phyloP scores from a whole-genome alignment of 139 green algal species.

The Trebouxia sp. region DNA sequence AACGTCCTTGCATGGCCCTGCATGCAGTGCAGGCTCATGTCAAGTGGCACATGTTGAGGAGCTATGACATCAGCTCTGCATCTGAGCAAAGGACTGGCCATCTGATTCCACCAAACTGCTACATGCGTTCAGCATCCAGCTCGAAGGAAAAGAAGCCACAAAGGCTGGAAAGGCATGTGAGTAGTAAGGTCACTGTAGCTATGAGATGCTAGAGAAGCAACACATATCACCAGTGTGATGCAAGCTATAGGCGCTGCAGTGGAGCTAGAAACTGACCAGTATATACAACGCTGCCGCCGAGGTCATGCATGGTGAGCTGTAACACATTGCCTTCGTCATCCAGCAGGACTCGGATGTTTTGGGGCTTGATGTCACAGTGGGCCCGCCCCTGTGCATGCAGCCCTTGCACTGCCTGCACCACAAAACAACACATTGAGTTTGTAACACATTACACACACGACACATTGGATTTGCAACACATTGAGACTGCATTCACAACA shows the following conservation, averaged over 20 bases:
- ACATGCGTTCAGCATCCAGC: no score
- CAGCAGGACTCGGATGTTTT: background rate
- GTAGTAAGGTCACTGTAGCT: no score
- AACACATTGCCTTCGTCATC: background rate
- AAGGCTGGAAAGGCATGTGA: no score
- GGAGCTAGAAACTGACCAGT: background rate
- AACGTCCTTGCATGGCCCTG: no score
- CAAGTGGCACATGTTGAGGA: no score
- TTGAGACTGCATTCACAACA: background rate
- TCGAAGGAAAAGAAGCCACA: no score
- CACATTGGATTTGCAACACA: background rate
- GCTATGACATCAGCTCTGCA: no score
- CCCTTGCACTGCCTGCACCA: background rate
- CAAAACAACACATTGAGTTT: background rate
- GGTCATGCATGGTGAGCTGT: background rate
- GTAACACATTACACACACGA: background rate
- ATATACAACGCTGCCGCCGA: background rate
- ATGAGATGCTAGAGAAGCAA: background rate
- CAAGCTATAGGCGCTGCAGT: no score
- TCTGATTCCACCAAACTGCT: no score
- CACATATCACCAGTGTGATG: background rate
- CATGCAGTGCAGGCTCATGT: no score
- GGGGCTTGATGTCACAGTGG: conserved; percentile 8
- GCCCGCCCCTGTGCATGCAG: background rate
- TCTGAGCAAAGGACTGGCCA: no score